phyloP scores from a whole-genome alignment of 805 yeast species.

The Groenewaldozyma tartarivorans region DNA sequence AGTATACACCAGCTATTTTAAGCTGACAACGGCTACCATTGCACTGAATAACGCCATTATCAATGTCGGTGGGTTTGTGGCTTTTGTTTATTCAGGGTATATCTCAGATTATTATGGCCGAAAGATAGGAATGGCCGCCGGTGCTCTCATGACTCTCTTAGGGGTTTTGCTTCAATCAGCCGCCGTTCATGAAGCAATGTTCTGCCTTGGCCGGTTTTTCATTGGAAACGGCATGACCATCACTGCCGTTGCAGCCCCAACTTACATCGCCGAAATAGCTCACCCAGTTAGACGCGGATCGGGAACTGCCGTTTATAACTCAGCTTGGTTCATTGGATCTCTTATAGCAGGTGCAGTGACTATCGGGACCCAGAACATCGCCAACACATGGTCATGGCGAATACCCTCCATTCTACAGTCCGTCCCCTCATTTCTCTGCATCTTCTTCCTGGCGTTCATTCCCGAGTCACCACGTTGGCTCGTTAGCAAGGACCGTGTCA shows the following conservation, averaged over 20 bases:
- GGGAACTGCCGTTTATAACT: constrained; percentile 8
- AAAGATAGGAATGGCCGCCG: constrained; percentile 4
- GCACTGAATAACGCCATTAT: constrained; percentile 14
- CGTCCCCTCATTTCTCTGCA: constrained; percentile 9
- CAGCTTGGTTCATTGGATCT: constrained; percentile 27
- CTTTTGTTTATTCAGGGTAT: constrained; percentile 52
- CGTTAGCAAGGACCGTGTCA: constrained; percentile 10
- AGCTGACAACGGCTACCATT: constrained; percentile 10
- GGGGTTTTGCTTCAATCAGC: constrained; percentile 6
- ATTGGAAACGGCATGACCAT: constrained; percentile 14
- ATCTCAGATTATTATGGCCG: constrained; percentile 15
- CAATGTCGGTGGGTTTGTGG: constrained; percentile 56
- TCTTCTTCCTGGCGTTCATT: constrained; percentile 25
- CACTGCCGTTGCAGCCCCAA: constrained; percentile 12
- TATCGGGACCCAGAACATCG: constrained; percentile 1
- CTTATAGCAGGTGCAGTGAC: constrained; percentile 8
- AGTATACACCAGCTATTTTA: constrained; percentile 10
- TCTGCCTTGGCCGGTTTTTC: constrained; percentile 34
- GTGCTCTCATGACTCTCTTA: constrained; percentile 4
- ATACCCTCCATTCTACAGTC: constrained; percentile 31
- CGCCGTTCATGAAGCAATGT: constrained; percentile 45
- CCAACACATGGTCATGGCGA: constrained; percentile 12
- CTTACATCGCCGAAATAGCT: constrained; percentile 14
- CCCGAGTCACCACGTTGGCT: constrained; percentile 21
- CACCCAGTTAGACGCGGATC: constrained; percentile 13